These are phyloP conservation scores for Sphaerobolus stellatus DNA, from an alignment of 1,284 basidiomycete genomes.

Conservation along the genomic window DNA sequence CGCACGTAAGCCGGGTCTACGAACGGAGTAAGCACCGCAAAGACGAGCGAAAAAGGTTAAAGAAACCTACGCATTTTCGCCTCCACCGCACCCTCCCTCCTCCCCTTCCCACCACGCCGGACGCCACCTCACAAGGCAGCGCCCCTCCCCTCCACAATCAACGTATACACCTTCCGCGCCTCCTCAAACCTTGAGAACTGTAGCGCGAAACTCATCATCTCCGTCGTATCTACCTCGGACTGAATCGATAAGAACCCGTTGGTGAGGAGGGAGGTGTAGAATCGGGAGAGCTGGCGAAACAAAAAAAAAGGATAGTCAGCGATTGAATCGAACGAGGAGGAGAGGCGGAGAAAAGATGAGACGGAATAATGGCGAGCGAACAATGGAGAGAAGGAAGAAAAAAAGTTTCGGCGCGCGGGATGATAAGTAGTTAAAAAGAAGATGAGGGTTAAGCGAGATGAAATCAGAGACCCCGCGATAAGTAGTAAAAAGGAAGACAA, in stretches of 20 bases:
- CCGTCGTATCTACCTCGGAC: conserved; percentile 63
- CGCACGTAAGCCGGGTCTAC: neutral
- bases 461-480: no score
- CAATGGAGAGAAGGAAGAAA: no score
- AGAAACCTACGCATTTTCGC: neutral
- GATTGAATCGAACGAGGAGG: conserved; percentile 1
- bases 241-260: conserved; percentile 56
- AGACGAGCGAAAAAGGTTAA: neutral
- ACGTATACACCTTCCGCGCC: conserved; percentile 66
- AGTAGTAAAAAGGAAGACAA: no score
- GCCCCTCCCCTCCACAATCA: conserved; percentile 44
- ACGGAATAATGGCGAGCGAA: neutral
- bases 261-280: conserved; percentile 68
- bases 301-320: neutral
- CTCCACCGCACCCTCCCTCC: neutral
- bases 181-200: conserved; percentile 70
- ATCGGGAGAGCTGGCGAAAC: conserved; percentile 63
- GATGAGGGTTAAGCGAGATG: conserved; percentile 1
- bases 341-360: conserved; percentile 17
- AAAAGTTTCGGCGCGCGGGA: conserved; percentile 1
- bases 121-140: no score
- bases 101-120: neutral
- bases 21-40: neutral
- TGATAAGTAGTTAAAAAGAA: neutral
- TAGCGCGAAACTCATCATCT: conserved; percentile 72